These are phyloP conservation scores for Exophiala spinifera DNA, from an alignment of 2,329 filamentous ascomycete genomes.

Conservation along the genomic window DNA sequence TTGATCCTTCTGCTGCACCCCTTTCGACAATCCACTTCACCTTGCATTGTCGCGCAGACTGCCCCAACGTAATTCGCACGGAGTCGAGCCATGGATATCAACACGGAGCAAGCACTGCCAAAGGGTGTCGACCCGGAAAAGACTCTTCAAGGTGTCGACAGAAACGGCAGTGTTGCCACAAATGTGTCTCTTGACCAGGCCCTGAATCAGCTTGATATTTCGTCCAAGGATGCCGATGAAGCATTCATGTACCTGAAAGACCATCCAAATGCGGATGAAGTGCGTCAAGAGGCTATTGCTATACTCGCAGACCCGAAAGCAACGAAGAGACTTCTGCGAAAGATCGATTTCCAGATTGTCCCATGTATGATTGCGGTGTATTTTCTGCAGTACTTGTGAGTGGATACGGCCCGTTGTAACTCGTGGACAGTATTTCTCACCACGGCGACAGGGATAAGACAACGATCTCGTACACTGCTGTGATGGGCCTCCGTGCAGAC, in stretches of 20 bases:
- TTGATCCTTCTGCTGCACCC: too few relatives aligned
- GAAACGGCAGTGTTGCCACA: conserved; percentile 1
- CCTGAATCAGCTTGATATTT: conserved; percentile 14
- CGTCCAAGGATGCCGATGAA: conserved; percentile 23
- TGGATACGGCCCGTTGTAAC: not conserved
- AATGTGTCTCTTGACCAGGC: conserved; percentile 16
- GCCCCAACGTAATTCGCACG: not conserved
- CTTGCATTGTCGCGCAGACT: too few relatives aligned
- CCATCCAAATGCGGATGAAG: conserved; percentile 19
- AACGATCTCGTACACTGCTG: conserved; percentile 53
- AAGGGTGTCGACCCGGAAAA: not conserved
- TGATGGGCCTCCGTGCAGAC: conserved; percentile 54
- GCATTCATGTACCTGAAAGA: conserved; percentile 23
- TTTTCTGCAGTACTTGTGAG: conserved; percentile 32
- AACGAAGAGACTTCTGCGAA: conserved; percentile 29
- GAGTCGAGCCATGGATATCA: conserved; percentile 1
- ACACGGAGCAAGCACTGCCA: not conserved
- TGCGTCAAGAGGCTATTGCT: conserved; percentile 20
- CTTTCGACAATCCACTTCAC: too few relatives aligned
- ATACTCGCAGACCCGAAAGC: conserved; percentile 17
- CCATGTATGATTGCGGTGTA: conserved; percentile 36
- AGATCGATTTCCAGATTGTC: conserved; percentile 34
- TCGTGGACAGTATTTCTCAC: not conserved
- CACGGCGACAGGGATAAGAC: conserved; percentile 26
- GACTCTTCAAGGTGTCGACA: not conserved